Conservation (phyloP, 225 moss, liverwort and hornwort genomes). For the Pseudoscleropodium purum region DNA sequence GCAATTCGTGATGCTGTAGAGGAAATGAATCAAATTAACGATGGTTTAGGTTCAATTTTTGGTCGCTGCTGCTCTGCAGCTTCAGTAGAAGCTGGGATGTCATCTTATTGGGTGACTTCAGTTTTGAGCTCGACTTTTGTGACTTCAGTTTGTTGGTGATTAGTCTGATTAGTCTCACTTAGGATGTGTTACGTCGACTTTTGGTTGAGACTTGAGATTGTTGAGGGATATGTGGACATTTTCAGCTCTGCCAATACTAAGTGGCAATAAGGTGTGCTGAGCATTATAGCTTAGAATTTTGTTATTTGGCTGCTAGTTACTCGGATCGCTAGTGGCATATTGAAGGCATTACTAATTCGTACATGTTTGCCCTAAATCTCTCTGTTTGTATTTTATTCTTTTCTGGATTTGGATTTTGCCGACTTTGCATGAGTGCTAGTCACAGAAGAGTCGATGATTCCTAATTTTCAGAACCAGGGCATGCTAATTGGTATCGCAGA, state of each 20-base stretch:
- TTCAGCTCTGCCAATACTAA: background rate
- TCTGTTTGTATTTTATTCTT: background rate
- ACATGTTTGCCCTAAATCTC: background rate
- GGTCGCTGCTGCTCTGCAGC: background rate
- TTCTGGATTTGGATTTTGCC: background rate
- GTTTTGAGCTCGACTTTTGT: background rate
- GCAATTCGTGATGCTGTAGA: background rate
- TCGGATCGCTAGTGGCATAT: background rate
- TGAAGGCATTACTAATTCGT: background rate
- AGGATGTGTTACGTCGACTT: background rate
- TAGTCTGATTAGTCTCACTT: background rate
- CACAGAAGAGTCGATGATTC: background rate
- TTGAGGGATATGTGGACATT: background rate
- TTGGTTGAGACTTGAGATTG: background rate
- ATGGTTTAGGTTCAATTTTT: background rate
- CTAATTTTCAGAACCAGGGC: background rate
- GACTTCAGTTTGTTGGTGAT: background rate
- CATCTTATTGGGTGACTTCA: background rate
- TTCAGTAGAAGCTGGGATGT: background rate
- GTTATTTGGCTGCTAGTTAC: background rate
- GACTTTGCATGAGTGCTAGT: background rate
- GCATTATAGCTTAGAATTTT: background rate
- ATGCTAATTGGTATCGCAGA: background rate
- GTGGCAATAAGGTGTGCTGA: background rate
- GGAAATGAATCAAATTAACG: background rate